These are phyloP conservation scores for Kwoniella shivajii DNA, from an alignment of 1,284 basidiomycete species.

Conservation along the genomic window DNA sequence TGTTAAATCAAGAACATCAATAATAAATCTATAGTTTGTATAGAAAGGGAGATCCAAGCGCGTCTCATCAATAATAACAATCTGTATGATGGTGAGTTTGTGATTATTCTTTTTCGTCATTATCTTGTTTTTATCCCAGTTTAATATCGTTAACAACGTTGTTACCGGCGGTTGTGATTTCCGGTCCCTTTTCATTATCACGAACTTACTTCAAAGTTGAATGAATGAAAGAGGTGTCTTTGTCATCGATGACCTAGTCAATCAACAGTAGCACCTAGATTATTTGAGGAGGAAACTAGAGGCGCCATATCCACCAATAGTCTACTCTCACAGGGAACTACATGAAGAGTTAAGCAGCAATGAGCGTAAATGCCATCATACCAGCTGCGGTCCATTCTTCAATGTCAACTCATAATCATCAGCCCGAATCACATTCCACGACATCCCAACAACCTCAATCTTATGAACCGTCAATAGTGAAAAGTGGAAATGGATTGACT, in stretches of 20 bases:
- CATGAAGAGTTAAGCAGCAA: too few species aligned
- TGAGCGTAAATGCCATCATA: slow-evolving; percentile 26
- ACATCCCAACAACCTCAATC: not conserved
- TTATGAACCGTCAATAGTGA: slow-evolving; percentile 9
- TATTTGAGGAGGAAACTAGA: too few species aligned
- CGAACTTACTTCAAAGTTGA: not conserved
- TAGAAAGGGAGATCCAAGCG: not conserved
- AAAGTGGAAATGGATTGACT: slow-evolving; percentile 3
- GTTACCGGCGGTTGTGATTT: slow-evolving; percentile 7
- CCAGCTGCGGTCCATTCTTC: slow-evolving; percentile 21
- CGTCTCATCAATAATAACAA: not conserved
- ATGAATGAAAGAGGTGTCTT: too few species aligned
- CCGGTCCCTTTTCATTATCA: not conserved
- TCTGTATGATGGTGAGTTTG: too few species aligned
- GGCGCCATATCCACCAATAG: not conserved
- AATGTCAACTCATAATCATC: not conserved
- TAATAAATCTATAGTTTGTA: too few species aligned
- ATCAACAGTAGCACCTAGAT: too few species aligned
- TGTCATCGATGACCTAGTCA: too few species aligned
- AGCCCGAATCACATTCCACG: not conserved
- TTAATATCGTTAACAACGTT: not conserved
- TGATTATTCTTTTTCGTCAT: not conserved
- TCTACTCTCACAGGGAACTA: too few species aligned
- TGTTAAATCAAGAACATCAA: too few species aligned
- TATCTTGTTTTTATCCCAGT: slow-evolving; percentile 5